Base-by-base conservation (phyloP, 2,329 filamentous ascomycete genomes). In the Beauveria bassiana region DNA sequence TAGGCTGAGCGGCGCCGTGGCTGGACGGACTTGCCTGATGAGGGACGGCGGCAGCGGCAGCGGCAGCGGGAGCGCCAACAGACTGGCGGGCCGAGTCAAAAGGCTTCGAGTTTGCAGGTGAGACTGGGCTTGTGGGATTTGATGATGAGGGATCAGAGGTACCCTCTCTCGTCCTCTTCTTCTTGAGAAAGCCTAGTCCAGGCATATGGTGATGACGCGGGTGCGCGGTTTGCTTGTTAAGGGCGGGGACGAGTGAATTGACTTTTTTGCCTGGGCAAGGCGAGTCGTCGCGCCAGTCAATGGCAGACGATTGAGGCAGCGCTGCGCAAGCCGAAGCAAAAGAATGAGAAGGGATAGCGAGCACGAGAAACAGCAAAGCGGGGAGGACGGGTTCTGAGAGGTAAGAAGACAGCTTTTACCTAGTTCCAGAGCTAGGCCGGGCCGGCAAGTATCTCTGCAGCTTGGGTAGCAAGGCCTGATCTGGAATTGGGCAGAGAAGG, bases 131-230 rank as follows among this genome's bases (percentile, higher is more conserved):
- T 66, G 81, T 82, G 68, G 85, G 81, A 73, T 88, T 88, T 67
- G 81, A 81, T 70, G 86, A 81, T 71, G 86, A 85, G 69, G 82
- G 83, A 74, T 90, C 86, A 73, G 85, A 81, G 73, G 87, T 85
- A 73, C 86, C 89, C 81, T 97, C 92, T 86, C 92, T 96, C 79
- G 92, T 96, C 85, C 92, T 88, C 85, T 96, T 96, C 86, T 96
- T 98, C 85, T 97, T 97, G 74, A 98, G 86, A 74, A 97, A 92
- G 77, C 91, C 91, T 81, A 97, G 85, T 77, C 86, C 90, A 87
- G 93, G 95, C 95, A 99, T 98, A 72, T 71, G 74, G 67, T 24
- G 60, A 51, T 16, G 31, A 20, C 18, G 57, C 18, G 16, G 28
- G 24, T 59, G 46, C 45, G 47, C 46, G 55, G 55, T 49, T 58